Evolutionary conservation across 2,329 filamentous ascomycete genomes (phyloP).

Genomic region (Leptographium lundbergii): DNA sequence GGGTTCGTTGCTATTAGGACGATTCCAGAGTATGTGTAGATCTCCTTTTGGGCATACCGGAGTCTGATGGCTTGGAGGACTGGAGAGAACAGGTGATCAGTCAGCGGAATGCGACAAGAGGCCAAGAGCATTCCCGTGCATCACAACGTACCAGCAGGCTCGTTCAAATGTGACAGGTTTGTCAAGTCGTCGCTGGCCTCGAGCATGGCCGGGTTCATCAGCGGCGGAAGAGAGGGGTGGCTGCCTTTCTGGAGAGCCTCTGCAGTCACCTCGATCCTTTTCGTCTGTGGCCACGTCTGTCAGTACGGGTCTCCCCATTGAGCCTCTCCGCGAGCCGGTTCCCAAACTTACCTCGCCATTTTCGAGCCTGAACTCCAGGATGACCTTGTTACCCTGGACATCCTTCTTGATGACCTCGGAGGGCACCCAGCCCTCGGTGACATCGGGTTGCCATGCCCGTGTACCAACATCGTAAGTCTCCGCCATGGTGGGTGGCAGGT

Average conservation of each 20-base stretch:
- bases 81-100: constrained; percentile 20
- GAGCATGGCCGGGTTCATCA: constrained; percentile 97
- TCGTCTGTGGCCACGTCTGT: constrained; percentile 41
- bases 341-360: constrained; percentile 66
- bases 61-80: constrained; percentile 95
- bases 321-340: not conserved
- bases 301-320: not conserved
- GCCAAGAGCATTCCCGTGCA: constrained; percentile 1
- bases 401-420: constrained; percentile 86
- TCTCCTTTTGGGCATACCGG: constrained; percentile 95
- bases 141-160: constrained; percentile 67
- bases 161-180: constrained; percentile 94
- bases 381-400: constrained; percentile 73
- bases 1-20: constrained; percentile 97
- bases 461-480: constrained; percentile 94
- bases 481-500: constrained; percentile 49
- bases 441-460: constrained; percentile 95
- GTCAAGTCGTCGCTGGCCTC: constrained; percentile 98
- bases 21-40: constrained; percentile 98
- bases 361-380: constrained; percentile 75
- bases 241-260: constrained; percentile 66
- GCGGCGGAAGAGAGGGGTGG: constrained; percentile 67
- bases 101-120: constrained; percentile 1
- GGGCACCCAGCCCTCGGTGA: constrained; percentile 91
- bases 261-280: constrained; percentile 64